These are phyloP conservation scores for Dactylella cylindrospora DNA, from an alignment of 2,329 filamentous ascomycete genomes.

Conservation along the genomic window DNA sequence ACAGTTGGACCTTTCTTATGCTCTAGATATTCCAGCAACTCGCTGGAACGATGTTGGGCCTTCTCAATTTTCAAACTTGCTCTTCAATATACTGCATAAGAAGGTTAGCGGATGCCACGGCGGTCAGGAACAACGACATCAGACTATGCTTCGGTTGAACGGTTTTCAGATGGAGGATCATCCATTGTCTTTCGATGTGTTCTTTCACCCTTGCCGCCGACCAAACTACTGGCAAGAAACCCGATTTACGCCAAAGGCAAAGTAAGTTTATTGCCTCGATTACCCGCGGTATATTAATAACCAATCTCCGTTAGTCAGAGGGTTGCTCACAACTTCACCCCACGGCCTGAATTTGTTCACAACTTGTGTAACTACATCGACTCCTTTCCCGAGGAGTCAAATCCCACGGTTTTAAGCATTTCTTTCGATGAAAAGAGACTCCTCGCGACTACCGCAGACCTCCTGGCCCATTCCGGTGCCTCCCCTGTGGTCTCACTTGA, in stretches of 20 bases:
- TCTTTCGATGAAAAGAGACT: conserved; percentile 6
- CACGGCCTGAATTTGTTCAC: conserved; percentile 1
- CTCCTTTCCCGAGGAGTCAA: neutral
- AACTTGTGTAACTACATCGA: conserved; percentile 13
- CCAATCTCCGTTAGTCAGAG: conserved; percentile 2
- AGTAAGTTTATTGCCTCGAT: conserved; percentile 1
- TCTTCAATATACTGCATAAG: conserved; percentile 7
- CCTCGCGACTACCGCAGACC: conserved; percentile 4
- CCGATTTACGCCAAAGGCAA: conserved; percentile 3
- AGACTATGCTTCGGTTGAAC: conserved; percentile 9
- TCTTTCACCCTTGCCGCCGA: conserved; percentile 4
- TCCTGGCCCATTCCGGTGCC: conserved; percentile 1
- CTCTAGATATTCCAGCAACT: conserved; percentile 6
- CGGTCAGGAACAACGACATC: neutral
- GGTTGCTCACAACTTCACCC: too few relatives aligned
- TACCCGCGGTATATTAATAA: neutral
- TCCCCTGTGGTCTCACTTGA: conserved; percentile 5
- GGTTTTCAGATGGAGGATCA: conserved; percentile 10
- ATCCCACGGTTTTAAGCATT: conserved; percentile 6
- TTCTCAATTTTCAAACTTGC: conserved; percentile 1
- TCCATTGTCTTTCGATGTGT: conserved; percentile 9
- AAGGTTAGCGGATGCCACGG: neutral
- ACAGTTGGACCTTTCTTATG: neutral
- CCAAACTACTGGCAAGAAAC: conserved; percentile 13
- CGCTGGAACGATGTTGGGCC: conserved; percentile 11